Base-by-base conservation (phyloP, 2,329 filamentous ascomycete genomes). In the Neofusicoccum parvum region DNA sequence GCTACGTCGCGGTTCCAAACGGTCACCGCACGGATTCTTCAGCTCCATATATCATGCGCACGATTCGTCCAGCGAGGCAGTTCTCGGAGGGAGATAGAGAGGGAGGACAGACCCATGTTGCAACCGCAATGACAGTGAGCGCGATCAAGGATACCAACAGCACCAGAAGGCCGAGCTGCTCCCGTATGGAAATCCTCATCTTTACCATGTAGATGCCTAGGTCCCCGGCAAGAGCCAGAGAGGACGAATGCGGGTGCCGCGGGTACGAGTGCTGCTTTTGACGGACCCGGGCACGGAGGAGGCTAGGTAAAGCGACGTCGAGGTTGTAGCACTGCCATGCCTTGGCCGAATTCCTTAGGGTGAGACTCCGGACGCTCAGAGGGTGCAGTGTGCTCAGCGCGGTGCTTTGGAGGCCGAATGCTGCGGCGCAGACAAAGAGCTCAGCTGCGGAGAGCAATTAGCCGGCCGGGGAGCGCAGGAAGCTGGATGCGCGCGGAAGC, bases 181-280 rank as follows among this genome's bases (percentile, higher is more conserved):
- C 89, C 70, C 92, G 87, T 73, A 97, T 97, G 66, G 91, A 90
- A 76, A 97, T 87, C 77, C 92, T 88, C 92, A 97, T 94, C 72
- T 78, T 83, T 72, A 74, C 75, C 75, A 77, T 66, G 36, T 23
- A 58, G 43, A 46, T 15, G n/a, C 34, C 32, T 7, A 36, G 11
- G 20, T 9, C 48, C 23, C 39, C 15, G 37, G 62, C 62, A 23
- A 3, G 7, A 11, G 39, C 62, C 39, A 64, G 62, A 56, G 62
- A 53, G 27, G 58, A 14, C 17, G 43, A 36, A 15, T 37, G 50
- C 62, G 58, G 23, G 62, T 46, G 54, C 46, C 17, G 54, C 45
- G 45, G 20, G 53, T 11, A 17, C 3, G 32, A 27, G 43, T 15
- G 62, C 32, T 32, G 39, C 58, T 56, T 48, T 59, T 34, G 45